Evolutionary conservation across 164 flowering plant genomes (phyloP), one percentile per base, ranked within the genome.

Genomic region (Liquidambar formosana): DNA sequence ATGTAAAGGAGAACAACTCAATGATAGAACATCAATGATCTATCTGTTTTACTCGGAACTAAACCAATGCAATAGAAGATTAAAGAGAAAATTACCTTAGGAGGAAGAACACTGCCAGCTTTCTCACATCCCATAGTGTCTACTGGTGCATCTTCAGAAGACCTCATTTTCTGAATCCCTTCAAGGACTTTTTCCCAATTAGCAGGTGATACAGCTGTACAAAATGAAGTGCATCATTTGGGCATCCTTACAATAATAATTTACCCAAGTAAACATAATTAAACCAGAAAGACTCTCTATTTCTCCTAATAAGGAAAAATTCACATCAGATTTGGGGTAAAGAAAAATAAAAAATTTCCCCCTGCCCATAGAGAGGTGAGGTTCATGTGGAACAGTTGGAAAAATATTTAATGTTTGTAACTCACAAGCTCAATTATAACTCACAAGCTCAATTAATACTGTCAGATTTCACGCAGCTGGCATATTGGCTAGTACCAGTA

Each of bases 81-180:
- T 22, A 22, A 61, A 57, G 45, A 65, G 47, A 44, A 64, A 23
- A 45, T n/a, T 69, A 95, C 99, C 97, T 85, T 92, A 26, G 97
- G 89, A 52, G 99, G 98, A 61, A 92, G 92, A 71, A 75, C 33
- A 59, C 75, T 84, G 45, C 98, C 98, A 76, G 97, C 99, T 81
- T 89, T 93, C 83, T 92, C 99, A 83, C 98, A 93, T 68, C 96
- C 98, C 96, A 93, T 88, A 10, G 90, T 80, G 77, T 96, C 97
- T 45, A 96, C 99, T 11, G 99, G 98, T 64, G 98, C 99, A 84
- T 86, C 91, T 74, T 88, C 94, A 45, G 86, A 81, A 53, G 93
- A 85, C 73, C 97, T 90, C 97, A 96, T 93, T 57, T 78, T 75
- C 21, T 85, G 86, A 46, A 96, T 93, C 41, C 94, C 97, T 72